These are phyloP conservation scores for Microthlaspi erraticum DNA, from an alignment of 345 rosid species.

Conservation along the genomic window DNA sequence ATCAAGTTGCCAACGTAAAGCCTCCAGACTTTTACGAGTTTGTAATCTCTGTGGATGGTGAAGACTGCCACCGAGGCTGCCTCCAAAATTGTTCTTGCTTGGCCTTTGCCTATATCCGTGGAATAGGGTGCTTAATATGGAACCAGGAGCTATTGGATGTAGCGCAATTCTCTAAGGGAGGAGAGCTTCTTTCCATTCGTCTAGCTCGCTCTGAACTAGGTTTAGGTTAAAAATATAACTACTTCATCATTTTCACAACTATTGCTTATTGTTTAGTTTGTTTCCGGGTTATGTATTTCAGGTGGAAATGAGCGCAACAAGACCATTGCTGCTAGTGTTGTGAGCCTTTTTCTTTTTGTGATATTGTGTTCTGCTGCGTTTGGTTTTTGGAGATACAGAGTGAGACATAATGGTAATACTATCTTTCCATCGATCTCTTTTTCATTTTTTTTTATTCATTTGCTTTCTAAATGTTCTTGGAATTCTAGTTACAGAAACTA, in stretches of 20 bases:
- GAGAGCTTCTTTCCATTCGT: slow-evolving; percentile 29
- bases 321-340: not conserved
- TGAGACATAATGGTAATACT: slow-evolving; percentile 11
- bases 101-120: slow-evolving; percentile 33
- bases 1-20: slow-evolving; percentile 17
- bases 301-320: slow-evolving; percentile 19
- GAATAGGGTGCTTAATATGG: slow-evolving; percentile 40
- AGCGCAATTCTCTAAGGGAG: not conserved
- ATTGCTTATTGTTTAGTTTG: not conserved
- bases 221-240: not conserved
- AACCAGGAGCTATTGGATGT: slow-evolving; percentile 20
- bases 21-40: slow-evolving; percentile 34
- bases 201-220: slow-evolving; percentile 34
- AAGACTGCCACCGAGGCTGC: slow-evolving; percentile 22
- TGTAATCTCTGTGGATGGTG: not conserved
- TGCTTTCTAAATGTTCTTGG: not conserved
- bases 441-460: not conserved
- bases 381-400: slow-evolving; percentile 23
- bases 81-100: slow-evolving; percentile 41
- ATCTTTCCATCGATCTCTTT: not conserved
- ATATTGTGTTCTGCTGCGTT: slow-evolving; percentile 15
- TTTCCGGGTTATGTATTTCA: not conserved
- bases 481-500: not conserved
- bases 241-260: not conserved
- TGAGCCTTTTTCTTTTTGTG: slow-evolving; percentile 33